Evolutionary conservation across 2,329 filamentous ascomycete genomes (phyloP), one percentile per base, ranked within the genome.

Genomic region (Monosporascus cannonballus): DNA sequence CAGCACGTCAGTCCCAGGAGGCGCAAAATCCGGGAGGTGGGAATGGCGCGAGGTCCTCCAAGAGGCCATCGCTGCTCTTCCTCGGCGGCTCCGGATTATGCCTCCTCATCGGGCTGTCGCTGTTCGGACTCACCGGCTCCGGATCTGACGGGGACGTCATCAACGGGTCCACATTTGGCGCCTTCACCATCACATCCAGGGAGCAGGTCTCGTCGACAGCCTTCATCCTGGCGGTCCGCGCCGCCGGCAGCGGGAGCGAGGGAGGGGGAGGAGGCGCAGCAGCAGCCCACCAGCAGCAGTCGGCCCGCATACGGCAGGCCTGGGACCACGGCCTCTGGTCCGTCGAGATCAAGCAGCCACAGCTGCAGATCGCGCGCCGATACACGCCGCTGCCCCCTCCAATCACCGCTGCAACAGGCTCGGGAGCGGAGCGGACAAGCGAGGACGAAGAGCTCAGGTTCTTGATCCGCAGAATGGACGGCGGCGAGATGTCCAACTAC

Each of bases 261-360:
- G 9, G 30, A 34, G 3, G 30, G 3, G 30, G 30, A 18, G 42
- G 14, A 46, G 24, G 22, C 24, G 14, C 42, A 27, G 22, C 24
- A 24, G 22, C 41, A 25, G 14, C 22, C n/a, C 41, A 44, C 7
- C 42, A 18, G 4, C 17, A 6, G 39, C 18, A 20, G 57, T 50
- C 39, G 36, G 30, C 46, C 37, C 50, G 54, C 34, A 51, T 71
- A 53, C 62, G 68, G 4, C 60, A 71, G 11, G 76, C 76, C 24
- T 86, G 83, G 81, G 69, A 71, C 44, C 76, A 81, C 52, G 87
- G 88, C 4, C 78, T 95, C 42, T 96, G 90, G 87, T 91, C 87
- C 57, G 86, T 97, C 36, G 88, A 96, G 73, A 84, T 96, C 65
- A 96, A 96, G 73, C 94, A 97, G 72, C 94, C 94, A 2, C 86